Percentiles rank a stretch among this genome's conserved stretches.
Conservation (phyloP, 108 stramenopile genomes). For the Stephanodiscus triporus region DNA sequence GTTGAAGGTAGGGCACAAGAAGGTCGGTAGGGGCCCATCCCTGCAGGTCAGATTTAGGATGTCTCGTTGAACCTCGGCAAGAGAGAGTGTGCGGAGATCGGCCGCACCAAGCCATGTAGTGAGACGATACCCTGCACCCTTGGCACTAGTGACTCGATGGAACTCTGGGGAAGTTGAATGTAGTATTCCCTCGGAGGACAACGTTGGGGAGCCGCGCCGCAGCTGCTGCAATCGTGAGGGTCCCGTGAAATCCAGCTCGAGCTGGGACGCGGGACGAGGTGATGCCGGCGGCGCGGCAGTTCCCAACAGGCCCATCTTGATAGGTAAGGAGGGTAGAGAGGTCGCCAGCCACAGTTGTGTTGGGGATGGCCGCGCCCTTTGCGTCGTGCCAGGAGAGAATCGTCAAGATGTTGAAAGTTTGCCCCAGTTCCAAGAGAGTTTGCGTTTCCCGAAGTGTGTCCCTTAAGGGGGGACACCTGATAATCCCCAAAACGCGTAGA, state of each 20-base stretch:
- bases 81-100: too few species aligned
- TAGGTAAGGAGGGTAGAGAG: neutral
- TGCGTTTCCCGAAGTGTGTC: too few species aligned
- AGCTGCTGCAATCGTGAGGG: neutral
- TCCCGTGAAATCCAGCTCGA: neutral
- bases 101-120: conserved; percentile 10
- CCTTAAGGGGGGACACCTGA: too few species aligned
- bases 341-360: neutral
- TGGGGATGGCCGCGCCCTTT: neutral
- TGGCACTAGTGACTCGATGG: neutral
- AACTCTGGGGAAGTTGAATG: neutral
- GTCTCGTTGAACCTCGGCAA: neutral
- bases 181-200: neutral
- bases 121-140: neutral
- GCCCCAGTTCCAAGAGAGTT: neutral
- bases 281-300: neutral
- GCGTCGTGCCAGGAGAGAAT: neutral
- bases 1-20: neutral
- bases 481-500: too few species aligned
- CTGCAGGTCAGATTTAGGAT: neutral
- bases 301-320: too few species aligned
- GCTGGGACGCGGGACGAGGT: conserved; percentile 1
- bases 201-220: neutral
- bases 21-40: neutral
- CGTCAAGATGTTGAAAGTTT: neutral